Evolutionary conservation across 176 grass and related monocot genomes (phyloP).

Genomic region (Typha latifolia): DNA sequence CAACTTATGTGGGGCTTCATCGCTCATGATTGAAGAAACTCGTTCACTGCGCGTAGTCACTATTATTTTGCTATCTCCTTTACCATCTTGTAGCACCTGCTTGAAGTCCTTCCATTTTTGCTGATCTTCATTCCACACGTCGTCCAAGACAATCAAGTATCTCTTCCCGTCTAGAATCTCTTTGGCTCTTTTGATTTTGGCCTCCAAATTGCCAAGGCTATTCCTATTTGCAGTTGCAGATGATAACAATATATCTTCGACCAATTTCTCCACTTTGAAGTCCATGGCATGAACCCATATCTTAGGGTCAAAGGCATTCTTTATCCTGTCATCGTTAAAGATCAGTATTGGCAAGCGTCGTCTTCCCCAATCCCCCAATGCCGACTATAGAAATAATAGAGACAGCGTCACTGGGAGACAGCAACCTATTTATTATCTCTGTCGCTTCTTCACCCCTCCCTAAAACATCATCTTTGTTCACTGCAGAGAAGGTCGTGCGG

Average conservation of each 20-base stretch:
- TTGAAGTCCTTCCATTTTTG: too few species aligned
- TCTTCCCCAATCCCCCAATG: slow-evolving; percentile 35
- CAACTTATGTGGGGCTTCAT: too few species aligned
- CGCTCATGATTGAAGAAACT: too few species aligned
- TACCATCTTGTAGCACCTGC: too few species aligned
- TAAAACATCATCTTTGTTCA: too few species aligned
- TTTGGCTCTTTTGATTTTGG: too few species aligned
- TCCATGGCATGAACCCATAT: slow-evolving; percentile 27
- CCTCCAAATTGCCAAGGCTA: too few species aligned
- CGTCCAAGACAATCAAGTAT: slow-evolving; percentile 24
- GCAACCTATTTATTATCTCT: slow-evolving; percentile 11
- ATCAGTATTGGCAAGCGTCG: slow-evolving; percentile 30
- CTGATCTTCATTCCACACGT: slow-evolving; percentile 22
- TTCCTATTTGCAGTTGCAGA: neutral
- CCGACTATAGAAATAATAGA: slow-evolving; percentile 35
- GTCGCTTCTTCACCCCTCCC: slow-evolving; percentile 23
- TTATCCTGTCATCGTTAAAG: slow-evolving; percentile 23
- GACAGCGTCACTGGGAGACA: slow-evolving; percentile 1
- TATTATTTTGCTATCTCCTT: too few species aligned
- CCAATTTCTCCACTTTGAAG: slow-evolving; percentile 19
- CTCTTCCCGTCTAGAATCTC: too few species aligned
- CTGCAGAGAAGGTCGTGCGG: too few species aligned
- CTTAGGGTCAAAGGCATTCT: slow-evolving; percentile 20
- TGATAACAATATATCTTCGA: slow-evolving; percentile 9
- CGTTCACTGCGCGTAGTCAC: too few species aligned